Conservation (phyloP, 192 early-diverging fungal species). For the Coemansia sp. region DNA sequence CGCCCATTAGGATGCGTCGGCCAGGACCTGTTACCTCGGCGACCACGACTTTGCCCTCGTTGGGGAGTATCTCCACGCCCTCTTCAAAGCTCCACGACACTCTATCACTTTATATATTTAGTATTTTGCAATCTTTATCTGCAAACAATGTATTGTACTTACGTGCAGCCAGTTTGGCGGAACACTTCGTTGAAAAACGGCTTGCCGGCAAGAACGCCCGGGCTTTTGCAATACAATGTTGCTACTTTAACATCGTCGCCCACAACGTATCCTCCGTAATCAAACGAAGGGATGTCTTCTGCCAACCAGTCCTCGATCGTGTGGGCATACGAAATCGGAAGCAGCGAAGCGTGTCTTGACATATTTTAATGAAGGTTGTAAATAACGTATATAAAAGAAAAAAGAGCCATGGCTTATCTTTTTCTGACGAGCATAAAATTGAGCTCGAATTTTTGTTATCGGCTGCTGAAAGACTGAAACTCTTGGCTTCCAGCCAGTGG, state of each 20-base stretch:
- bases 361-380: conserved; percentile 6
- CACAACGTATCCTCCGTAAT: conserved; percentile 97
- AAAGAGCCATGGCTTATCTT: too few relatives aligned
- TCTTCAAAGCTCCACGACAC: conserved; percentile 86
- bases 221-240: conserved; percentile 82
- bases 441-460: too few relatives aligned
- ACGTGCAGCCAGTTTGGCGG: conserved; percentile 84
- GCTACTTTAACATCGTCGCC: conserved; percentile 82
- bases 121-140: background rate
- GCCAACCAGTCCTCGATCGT: conserved; percentile 80
- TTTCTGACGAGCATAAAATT: too few relatives aligned
- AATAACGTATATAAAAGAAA: background rate
- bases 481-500: too few relatives aligned
- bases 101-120: conserved; percentile 16
- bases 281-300: conserved; percentile 97
- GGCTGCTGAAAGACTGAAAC: too few relatives aligned
- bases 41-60: conserved; percentile 55
- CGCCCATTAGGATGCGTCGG: conserved; percentile 84
- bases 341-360: conserved; percentile 63
- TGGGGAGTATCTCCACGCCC: conserved; percentile 78
- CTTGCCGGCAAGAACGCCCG: conserved; percentile 88
- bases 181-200: conserved; percentile 98
- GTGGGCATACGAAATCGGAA: conserved; percentile 72
- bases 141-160: conserved; percentile 13
- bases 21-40: conserved; percentile 84